Conservation (phyloP, 257 asterid species). For the Paraleonurus japonicus region DNA sequence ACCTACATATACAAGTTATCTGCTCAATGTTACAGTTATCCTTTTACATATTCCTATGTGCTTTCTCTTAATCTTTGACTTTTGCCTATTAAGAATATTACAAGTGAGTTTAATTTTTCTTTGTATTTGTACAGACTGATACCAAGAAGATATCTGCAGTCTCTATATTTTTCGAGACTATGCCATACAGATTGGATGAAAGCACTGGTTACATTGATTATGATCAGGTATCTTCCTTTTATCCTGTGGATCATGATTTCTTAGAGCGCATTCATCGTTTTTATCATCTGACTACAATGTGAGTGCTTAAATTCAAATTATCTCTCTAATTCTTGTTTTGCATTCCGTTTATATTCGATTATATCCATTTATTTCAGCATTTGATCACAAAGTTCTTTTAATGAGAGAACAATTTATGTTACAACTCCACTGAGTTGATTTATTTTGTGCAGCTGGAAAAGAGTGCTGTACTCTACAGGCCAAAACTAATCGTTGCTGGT, state of each 20-base stretch:
- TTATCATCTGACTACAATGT: not conserved
- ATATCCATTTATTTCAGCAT: no score
- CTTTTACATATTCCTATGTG: no score
- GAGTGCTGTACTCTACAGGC: conserved; percentile 90
- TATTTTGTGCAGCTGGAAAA: conserved; percentile 72
- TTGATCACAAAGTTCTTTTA: not conserved
- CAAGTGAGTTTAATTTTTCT: not conserved
- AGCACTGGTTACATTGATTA: conserved; percentile 91
- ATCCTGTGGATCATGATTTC: not conserved
- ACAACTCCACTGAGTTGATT: conserved; percentile 12
- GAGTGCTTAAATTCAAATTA: not conserved
- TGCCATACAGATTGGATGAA: conserved; percentile 97
- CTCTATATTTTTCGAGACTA: conserved; percentile 94
- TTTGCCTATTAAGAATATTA: conserved; percentile 2
- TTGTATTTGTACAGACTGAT: conserved; percentile 69
- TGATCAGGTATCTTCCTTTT: conserved; percentile 60
- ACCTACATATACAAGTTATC: no score
- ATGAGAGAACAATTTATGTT: not conserved
- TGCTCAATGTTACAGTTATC: no score
- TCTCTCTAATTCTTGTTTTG: not conserved
- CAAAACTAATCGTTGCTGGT: conserved; percentile 90
- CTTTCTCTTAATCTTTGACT: not conserved
- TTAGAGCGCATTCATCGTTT: not conserved
- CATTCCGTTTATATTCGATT: no score
- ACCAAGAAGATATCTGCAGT: conserved; percentile 99